Evolutionary conservation across 2,329 filamentous ascomycete genomes (phyloP).

Genomic region (Aaosphaeria arxii): DNA sequence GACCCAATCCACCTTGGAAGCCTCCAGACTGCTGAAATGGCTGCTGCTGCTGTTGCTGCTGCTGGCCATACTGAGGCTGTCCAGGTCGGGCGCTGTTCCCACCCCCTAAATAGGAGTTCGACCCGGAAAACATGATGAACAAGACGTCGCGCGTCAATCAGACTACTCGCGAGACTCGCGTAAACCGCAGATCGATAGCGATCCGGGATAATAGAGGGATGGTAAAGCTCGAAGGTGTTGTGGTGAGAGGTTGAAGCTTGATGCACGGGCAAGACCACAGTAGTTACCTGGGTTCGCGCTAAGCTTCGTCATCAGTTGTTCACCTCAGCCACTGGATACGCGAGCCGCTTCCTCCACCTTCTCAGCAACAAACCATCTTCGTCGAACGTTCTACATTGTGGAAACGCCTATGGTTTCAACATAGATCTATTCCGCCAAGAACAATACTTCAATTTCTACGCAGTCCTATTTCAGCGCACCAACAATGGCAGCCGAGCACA

Average conservation of each 20-base stretch:
- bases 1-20: conserved; percentile 43
- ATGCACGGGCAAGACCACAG: too few species aligned
- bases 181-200: conserved; percentile 6
- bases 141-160: conserved; percentile 16
- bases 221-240: conserved; percentile 14
- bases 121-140: conserved; percentile 78
- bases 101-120: conserved; percentile 81
- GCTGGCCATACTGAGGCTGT: conserved; percentile 47
- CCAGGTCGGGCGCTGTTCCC: conserved; percentile 71
- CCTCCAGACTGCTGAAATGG: conserved; percentile 55
- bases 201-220: conserved; percentile 5
- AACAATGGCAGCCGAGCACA: too few species aligned
- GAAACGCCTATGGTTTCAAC: too few species aligned
- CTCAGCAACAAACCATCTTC: too few species aligned
- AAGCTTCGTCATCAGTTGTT: conserved; percentile 19
- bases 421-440: too few species aligned
- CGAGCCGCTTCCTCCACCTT: too few species aligned
- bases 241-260: conserved; percentile 15
- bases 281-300: conserved; percentile 13
- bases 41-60: conserved; percentile 40
- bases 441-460: too few species aligned
- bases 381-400: too few species aligned
- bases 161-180: conserved; percentile 11
- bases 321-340: too few species aligned
- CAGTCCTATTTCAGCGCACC: too few species aligned